Evolutionary conservation across 495 filamentous ascomycete genomes (phyloP).

Genomic region (Lepraria neglecta): DNA sequence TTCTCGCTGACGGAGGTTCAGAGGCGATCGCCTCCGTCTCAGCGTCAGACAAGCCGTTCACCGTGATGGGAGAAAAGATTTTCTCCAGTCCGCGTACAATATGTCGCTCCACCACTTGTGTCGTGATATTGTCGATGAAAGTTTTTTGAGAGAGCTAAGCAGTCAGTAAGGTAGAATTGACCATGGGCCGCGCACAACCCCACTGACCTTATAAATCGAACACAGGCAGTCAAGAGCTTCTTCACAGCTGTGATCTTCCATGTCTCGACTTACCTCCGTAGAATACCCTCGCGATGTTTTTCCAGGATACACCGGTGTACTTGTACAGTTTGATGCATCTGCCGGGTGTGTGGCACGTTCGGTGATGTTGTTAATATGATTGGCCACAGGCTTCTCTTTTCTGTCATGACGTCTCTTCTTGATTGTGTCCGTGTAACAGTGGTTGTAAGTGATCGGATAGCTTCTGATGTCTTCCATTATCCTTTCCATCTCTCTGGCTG

Average conservation of each 20-base stretch:
- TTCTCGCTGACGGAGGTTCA: slow-evolving; percentile 24
- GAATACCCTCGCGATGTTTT: slow-evolving; percentile 6
- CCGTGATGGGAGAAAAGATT: slow-evolving; percentile 35
- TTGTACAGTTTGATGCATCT: neutral
- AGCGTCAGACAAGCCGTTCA: slow-evolving; percentile 27
- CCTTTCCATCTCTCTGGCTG: no score
- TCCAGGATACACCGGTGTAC: neutral
- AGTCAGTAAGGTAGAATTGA: neutral
- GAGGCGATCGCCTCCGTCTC: slow-evolving; percentile 29
- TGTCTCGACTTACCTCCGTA: slow-evolving; percentile 26
- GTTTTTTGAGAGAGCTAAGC: slow-evolving; percentile 21
- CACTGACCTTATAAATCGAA: slow-evolving; percentile 34
- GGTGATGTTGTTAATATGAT: slow-evolving; percentile 7
- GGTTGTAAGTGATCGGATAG: slow-evolving; percentile 29
- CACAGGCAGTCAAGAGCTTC: slow-evolving; percentile 32
- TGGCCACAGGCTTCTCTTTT: neutral
- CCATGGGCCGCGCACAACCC: neutral
- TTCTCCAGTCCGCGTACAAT: slow-evolving; percentile 30
- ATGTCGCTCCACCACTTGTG: slow-evolving; percentile 35
- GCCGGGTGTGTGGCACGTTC: neutral
- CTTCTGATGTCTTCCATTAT: slow-evolving; percentile 1
- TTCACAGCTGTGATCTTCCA: slow-evolving; percentile 33
- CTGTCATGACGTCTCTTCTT: slow-evolving; percentile 15
- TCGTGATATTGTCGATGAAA: slow-evolving; percentile 34
- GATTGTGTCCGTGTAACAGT: slow-evolving; percentile 28